phyloP scores from a whole-genome alignment of 306 rosid genomes.

The Sindora glabra region DNA sequence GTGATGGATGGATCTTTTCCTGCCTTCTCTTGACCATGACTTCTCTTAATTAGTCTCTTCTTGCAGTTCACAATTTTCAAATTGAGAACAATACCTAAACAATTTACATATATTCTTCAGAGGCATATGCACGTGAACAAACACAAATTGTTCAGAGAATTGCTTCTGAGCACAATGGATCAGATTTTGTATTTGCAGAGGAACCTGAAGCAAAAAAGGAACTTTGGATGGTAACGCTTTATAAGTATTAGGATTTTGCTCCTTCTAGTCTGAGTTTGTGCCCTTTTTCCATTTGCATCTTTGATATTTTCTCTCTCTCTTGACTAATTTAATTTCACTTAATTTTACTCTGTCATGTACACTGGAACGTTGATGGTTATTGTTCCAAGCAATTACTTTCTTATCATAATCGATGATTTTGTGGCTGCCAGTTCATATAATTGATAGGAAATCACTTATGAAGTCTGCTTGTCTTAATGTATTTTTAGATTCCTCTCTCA shows the following conservation, averaged over 20 bases:
- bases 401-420: background rate
- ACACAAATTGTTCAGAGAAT: slow-evolving; percentile 76
- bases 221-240: slow-evolving; percentile 72
- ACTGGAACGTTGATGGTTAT: background rate
- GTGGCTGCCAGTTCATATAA: background rate
- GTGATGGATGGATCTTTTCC: slow-evolving; percentile 25
- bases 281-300: background rate
- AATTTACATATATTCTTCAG: slow-evolving; percentile 29
- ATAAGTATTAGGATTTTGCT: background rate
- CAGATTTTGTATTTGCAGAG: slow-evolving; percentile 87
- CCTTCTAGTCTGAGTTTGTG: background rate
- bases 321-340: background rate
- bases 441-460: background rate
- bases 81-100: slow-evolving; percentile 4
- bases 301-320: background rate
- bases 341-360: background rate
- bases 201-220: slow-evolving; percentile 80
- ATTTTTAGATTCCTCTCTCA: background rate
- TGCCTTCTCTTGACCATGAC: slow-evolving; percentile 1
- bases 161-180: slow-evolving; percentile 80
- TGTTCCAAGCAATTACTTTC: background rate
- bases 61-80: background rate
- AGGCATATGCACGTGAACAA: slow-evolving; percentile 94
- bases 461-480: background rate
- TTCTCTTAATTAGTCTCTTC: background rate